Percentiles rank a stretch among this genome's conserved stretches.
Evolutionary conservation across 2,329 filamentous ascomycete genomes (phyloP).

Genomic region (Bipolaris victoriae): DNA sequence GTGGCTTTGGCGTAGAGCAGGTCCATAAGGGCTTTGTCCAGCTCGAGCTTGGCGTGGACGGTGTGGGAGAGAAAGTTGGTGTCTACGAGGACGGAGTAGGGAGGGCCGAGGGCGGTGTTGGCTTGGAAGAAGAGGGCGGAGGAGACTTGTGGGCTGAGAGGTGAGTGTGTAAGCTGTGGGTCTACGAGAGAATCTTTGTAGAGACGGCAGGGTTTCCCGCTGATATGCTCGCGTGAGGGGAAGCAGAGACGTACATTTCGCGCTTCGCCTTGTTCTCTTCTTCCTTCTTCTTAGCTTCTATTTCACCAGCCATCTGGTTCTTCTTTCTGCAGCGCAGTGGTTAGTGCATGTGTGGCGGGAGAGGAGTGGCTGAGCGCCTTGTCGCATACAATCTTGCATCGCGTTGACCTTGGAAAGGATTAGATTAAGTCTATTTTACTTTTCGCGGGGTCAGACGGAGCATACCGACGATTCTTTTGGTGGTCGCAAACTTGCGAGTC

Average conservation of each 20-base stretch:
- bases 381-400: constrained; percentile 70
- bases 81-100: constrained; percentile 71
- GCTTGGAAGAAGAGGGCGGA: constrained; percentile 58
- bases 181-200: neutral
- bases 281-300: constrained; percentile 63
- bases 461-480: constrained; percentile 79
- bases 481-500: constrained; percentile 85
- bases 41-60: constrained; percentile 85
- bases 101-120: constrained; percentile 84
- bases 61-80: constrained; percentile 65
- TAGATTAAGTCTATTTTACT: constrained; percentile 2
- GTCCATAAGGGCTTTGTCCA: constrained; percentile 91
- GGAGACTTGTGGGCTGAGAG: constrained; percentile 72
- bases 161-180: constrained; percentile 12
- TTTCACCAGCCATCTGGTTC: constrained; percentile 72
- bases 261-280: constrained; percentile 69
- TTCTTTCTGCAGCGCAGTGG: constrained; percentile 61
- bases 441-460: neutral
- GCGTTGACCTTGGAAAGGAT: constrained; percentile 56
- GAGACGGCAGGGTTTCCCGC: neutral
- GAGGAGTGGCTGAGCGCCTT: constrained; percentile 21
- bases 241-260: constrained; percentile 63
- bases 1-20: constrained; percentile 89
- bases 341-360: constrained; percentile 16
- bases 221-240: neutral